A percentile compares a stretch with the other conserved stretches of the same genome.
Evolutionary conservation across 805 yeast species (phyloP).

Genomic region (Peterozyma xylosa): DNA sequence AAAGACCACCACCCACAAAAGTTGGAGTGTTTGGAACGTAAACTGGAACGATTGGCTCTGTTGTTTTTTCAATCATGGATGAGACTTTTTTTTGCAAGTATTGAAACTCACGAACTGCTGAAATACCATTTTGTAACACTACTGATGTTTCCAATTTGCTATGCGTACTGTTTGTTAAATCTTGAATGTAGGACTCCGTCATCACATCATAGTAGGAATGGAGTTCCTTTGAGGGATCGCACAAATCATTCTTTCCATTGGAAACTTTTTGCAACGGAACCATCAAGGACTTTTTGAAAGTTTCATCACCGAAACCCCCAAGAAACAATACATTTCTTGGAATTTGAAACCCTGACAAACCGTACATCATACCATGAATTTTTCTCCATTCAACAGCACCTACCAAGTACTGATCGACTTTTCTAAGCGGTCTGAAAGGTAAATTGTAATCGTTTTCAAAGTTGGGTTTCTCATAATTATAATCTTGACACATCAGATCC

Average conservation of each 20-base stretch:
- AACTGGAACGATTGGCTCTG: neutral
- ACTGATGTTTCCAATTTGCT: neutral
- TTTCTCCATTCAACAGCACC: constrained; percentile 4
- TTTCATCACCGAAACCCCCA: constrained; percentile 1
- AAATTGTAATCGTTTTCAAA: constrained; percentile 4
- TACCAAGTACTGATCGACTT: constrained; percentile 5
- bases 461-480: constrained; percentile 4
- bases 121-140: constrained; percentile 1
- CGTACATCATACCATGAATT: constrained; percentile 3
- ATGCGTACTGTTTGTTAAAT: neutral
- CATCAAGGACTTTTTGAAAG: neutral
- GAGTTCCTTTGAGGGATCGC: neutral
- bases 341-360: constrained; percentile 1
- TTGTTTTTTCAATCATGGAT: neutral
- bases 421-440: constrained; percentile 4
- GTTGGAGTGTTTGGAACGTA: neutral
- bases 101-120: constrained; percentile 1
- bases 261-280: constrained; percentile 4
- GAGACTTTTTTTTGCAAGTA: neutral
- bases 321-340: constrained; percentile 4
- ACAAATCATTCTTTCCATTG: constrained; percentile 7
- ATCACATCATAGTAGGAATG: neutral
- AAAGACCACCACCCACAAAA: neutral
- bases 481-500: constrained; percentile 3
- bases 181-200: neutral